These are phyloP conservation scores for Megacollybia marginata DNA, from an alignment of 768 basidiomycete species.

Conservation along the genomic window DNA sequence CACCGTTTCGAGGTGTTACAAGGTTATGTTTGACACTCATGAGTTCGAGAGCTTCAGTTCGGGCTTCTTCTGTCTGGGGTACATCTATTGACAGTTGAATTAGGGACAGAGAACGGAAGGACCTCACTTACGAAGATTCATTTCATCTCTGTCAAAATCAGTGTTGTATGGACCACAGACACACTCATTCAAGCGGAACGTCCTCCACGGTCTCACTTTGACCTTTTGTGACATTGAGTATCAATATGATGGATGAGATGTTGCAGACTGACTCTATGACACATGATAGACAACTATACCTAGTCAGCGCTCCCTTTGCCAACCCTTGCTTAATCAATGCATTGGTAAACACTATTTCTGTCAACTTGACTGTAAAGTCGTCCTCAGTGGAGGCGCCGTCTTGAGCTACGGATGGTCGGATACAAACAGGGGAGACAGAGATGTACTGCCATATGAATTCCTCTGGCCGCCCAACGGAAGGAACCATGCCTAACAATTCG, in stretches of 20 bases:
- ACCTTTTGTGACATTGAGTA: conserved; percentile 30
- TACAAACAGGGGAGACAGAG: conserved; percentile 95
- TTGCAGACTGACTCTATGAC: conserved; percentile 64
- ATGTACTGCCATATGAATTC: conserved; percentile 99
- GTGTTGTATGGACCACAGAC: conserved; percentile 99
- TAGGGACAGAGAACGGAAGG: neutral
- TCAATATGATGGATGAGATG: neutral
- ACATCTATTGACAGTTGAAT: conserved; percentile 54
- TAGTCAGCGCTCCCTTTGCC: conserved; percentile 76
- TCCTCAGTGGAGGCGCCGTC: conserved; percentile 99
- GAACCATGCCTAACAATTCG: conserved; percentile 87
- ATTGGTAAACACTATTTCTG: conserved; percentile 94
- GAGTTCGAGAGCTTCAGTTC: conserved; percentile 93
- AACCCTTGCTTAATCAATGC: conserved; percentile 88
- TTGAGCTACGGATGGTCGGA: conserved; percentile 94
- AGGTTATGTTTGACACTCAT: conserved; percentile 98
- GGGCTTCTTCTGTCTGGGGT: conserved; percentile 96
- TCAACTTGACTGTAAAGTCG: conserved; percentile 93
- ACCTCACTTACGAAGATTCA: conserved; percentile 83
- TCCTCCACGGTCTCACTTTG: conserved; percentile 94
- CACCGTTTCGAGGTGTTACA: conserved; percentile 96
- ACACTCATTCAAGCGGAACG: conserved; percentile 97
- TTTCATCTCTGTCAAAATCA: conserved; percentile 99
- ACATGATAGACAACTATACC: conserved; percentile 93
- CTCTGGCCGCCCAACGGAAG: conserved; percentile 86